phyloP scores from a whole-genome alignment of 2,329 filamentous ascomycete species.

The Clathrospora elynae region DNA sequence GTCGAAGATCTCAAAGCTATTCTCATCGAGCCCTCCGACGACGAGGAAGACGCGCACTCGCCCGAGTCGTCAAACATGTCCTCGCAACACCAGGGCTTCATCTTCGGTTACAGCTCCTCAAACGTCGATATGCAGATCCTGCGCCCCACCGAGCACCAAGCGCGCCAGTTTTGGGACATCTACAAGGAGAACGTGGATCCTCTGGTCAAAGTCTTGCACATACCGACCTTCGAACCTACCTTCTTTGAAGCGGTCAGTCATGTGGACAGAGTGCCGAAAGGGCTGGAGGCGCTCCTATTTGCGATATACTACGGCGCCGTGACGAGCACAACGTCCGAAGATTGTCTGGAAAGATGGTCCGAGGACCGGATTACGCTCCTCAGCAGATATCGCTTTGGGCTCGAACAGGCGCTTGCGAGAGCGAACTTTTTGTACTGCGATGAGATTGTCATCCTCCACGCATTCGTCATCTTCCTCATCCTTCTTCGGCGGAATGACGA shows the following conservation, averaged over 20 bases:
- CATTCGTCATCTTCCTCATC: conserved; percentile 66
- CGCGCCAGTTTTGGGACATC: conserved; percentile 70
- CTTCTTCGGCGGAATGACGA: conserved; percentile 59
- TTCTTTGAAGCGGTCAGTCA: conserved; percentile 66
- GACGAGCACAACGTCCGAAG: conserved; percentile 56
- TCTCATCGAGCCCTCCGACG: conserved; percentile 64
- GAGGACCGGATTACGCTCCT: conserved; percentile 58
- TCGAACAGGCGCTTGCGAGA: conserved; percentile 67
- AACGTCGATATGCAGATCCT: conserved; percentile 68
- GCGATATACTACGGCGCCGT: conserved; percentile 65
- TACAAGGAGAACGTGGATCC: conserved; percentile 77
- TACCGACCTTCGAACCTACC: conserved; percentile 67
- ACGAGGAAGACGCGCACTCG: conserved; percentile 61
- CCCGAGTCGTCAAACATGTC: conserved; percentile 42
- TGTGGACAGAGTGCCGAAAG: conserved; percentile 62
- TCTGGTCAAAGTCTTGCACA: conserved; percentile 71
- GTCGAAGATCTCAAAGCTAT: conserved; percentile 68
- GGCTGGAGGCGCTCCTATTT: conserved; percentile 64
- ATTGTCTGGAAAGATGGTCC: conserved; percentile 57
- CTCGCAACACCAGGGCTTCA: conserved; percentile 70
- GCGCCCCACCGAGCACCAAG: conserved; percentile 68
- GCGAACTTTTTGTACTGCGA: conserved; percentile 67
- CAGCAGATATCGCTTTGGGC: conserved; percentile 64
- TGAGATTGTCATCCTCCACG: conserved; percentile 66
- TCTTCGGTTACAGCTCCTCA: conserved; percentile 74